phyloP scores from a whole-genome alignment of 1,284 basidiomycete genomes.

The Heterobasidion occidentale region DNA sequence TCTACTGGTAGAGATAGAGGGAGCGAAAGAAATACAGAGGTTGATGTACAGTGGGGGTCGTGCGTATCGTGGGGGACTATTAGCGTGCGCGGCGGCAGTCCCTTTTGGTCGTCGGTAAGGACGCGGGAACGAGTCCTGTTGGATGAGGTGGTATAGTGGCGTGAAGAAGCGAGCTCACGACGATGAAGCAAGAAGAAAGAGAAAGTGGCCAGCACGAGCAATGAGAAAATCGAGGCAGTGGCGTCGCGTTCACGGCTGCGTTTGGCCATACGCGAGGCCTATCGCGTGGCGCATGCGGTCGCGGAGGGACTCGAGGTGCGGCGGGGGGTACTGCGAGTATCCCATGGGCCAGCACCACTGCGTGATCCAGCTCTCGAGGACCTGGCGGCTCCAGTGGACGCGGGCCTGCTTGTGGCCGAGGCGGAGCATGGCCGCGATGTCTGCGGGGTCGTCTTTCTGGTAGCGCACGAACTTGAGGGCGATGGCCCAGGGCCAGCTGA shows the following conservation, averaged over 20 bases:
- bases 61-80: background rate
- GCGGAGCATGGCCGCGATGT: constrained; percentile 33
- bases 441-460: constrained; percentile 33
- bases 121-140: background rate
- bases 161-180: background rate
- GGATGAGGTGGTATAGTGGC: background rate
- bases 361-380: constrained; percentile 30
- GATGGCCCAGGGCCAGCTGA: constrained; percentile 60
- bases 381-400: constrained; percentile 41
- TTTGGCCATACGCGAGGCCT: constrained; percentile 11
- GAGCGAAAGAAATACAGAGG: background rate
- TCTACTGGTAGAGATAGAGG: background rate
- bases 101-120: background rate
- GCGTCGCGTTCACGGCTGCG: background rate
- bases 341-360: constrained; percentile 13
- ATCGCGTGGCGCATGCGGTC: constrained; percentile 43
- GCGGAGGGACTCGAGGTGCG: constrained; percentile 34
- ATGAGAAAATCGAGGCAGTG: no score
- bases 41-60: background rate
- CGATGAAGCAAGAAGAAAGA: no score
- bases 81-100: no score
- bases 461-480: constrained; percentile 66
- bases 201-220: no score
- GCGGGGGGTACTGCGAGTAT: constrained; percentile 28
- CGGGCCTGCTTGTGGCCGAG: constrained; percentile 44